A percentile compares a stretch with the other conserved stretches of the same genome.
phyloP scores from a whole-genome alignment of 805 yeast genomes.

The Metschnikowia koreensis region DNA sequence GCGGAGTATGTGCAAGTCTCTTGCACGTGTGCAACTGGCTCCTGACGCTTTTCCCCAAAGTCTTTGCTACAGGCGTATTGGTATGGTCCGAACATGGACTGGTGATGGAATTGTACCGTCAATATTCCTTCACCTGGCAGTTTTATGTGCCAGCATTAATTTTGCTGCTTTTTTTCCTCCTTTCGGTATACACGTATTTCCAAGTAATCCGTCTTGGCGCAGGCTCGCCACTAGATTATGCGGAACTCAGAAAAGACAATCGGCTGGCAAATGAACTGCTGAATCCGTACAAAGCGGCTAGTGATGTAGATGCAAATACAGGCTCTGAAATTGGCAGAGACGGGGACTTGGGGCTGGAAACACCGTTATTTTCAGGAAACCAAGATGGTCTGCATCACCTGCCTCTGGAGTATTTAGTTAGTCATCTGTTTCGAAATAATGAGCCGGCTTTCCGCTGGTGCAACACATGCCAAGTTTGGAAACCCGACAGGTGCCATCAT shows the following conservation, averaged over 20 bases:
- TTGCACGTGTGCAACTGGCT: conserved; percentile 36
- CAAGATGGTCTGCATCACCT: conserved; percentile 20
- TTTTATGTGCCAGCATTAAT: conserved; percentile 17
- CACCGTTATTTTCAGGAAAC: background rate
- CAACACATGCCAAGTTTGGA: conserved; percentile 53
- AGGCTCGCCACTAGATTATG: conserved; percentile 64
- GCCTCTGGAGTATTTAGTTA: conserved; percentile 34
- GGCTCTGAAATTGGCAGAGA: background rate
- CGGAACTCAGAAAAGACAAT: conserved; percentile 35
- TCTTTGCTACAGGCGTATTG: conserved; percentile 40
- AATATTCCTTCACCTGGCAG: conserved; percentile 5
- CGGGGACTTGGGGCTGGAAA: background rate
- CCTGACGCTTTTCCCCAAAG: conserved; percentile 48
- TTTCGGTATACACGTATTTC: conserved; percentile 52
- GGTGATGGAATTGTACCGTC: conserved; percentile 26
- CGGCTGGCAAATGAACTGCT: conserved; percentile 10
- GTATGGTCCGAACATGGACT: conserved; percentile 50
- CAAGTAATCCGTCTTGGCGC: conserved; percentile 53
- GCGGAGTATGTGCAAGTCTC: conserved; percentile 5
- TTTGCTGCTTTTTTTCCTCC: conserved; percentile 25
- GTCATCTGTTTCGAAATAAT: conserved; percentile 47
- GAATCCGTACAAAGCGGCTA: conserved; percentile 15
- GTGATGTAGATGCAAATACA: background rate
- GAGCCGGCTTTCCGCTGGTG: conserved; percentile 58
- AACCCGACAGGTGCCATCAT: conserved; percentile 60